These are phyloP conservation scores for Pichia sporocuriosa DNA, from an alignment of 805 yeast genomes.

Conservation along the genomic window DNA sequence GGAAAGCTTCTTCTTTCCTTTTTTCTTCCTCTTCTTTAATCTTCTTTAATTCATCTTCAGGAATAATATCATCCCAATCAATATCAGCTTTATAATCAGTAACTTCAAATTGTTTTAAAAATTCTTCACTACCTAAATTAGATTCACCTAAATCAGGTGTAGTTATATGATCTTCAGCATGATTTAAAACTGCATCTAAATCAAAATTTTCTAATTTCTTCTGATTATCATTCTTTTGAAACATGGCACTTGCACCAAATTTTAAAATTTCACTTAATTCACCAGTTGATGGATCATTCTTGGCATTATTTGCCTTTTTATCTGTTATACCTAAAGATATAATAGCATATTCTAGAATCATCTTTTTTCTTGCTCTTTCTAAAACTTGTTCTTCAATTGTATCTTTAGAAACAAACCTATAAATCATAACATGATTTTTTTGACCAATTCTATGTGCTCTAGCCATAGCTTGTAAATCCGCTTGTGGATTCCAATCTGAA, in stretches of 20 bases:
- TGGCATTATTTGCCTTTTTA: constrained; percentile 43
- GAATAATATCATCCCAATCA: constrained; percentile 98
- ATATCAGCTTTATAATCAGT: constrained; percentile 98
- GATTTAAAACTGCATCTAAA: constrained; percentile 89
- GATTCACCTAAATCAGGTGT: constrained; percentile 96
- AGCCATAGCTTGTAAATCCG: constrained; percentile 99
- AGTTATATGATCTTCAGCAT: constrained; percentile 95
- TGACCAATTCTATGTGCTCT: constrained; percentile 99
- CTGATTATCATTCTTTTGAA: constrained; percentile 87
- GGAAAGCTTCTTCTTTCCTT: constrained; percentile 75
- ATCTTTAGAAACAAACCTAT: constrained; percentile 94
- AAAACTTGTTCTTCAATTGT: constrained; percentile 96
- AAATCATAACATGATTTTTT: constrained; percentile 95
- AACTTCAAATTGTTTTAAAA: constrained; percentile 92
- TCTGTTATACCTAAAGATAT: constrained; percentile 94
- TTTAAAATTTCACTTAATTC: constrained; percentile 90
- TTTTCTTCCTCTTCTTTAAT: constrained; percentile 88
- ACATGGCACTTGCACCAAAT: constrained; percentile 98
- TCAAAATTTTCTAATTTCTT: constrained; percentile 92
- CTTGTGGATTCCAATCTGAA: constrained; percentile 99
- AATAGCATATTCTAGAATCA: constrained; percentile 97
- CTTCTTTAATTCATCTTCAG: constrained; percentile 83
- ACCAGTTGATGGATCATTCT: constrained; percentile 70
- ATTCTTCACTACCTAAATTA: constrained; percentile 97
- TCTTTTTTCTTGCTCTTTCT: constrained; percentile 94